Evolutionary conservation across 345 rosid species (phyloP).

Genomic region (Heritiera littoralis): DNA sequence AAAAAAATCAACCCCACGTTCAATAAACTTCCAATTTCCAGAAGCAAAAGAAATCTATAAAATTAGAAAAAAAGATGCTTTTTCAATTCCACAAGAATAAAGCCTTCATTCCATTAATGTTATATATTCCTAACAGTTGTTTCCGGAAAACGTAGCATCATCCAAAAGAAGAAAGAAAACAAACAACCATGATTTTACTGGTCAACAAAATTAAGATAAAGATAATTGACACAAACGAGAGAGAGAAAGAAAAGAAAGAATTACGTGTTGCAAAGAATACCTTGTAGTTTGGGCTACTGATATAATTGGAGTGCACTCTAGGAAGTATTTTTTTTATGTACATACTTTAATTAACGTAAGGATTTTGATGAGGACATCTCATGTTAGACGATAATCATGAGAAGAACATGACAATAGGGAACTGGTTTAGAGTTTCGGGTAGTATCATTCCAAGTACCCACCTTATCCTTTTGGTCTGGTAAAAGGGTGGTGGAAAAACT

Average conservation of each 20-base stretch:
- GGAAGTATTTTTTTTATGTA: not conserved
- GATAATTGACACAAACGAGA: slow-evolving; percentile 14
- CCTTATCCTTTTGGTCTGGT: not conserved
- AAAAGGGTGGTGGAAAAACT: not conserved
- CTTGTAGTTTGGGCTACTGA: not conserved
- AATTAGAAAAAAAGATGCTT: not conserved
- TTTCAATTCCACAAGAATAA: slow-evolving; percentile 23
- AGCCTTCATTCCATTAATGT: not conserved
- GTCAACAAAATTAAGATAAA: slow-evolving; percentile 15
- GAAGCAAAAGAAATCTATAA: not conserved
- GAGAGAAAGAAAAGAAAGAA: not conserved
- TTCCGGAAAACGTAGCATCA: not conserved
- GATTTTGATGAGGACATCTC: not conserved
- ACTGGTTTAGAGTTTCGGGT: not conserved
- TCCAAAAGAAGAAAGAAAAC: slow-evolving; percentile 19
- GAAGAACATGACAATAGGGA: not conserved
- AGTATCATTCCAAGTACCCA: not conserved
- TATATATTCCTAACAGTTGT: not conserved
- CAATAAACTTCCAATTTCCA: not conserved
- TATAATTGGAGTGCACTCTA: not conserved
- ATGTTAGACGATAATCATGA: not conserved
- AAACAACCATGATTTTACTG: not conserved
- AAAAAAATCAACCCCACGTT: not conserved
- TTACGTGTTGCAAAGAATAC: slow-evolving; percentile 7
- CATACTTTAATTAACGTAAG: not conserved